phyloP scores from a whole-genome alignment of 495 filamentous ascomycete genomes.

The Xylaria acuta region DNA sequence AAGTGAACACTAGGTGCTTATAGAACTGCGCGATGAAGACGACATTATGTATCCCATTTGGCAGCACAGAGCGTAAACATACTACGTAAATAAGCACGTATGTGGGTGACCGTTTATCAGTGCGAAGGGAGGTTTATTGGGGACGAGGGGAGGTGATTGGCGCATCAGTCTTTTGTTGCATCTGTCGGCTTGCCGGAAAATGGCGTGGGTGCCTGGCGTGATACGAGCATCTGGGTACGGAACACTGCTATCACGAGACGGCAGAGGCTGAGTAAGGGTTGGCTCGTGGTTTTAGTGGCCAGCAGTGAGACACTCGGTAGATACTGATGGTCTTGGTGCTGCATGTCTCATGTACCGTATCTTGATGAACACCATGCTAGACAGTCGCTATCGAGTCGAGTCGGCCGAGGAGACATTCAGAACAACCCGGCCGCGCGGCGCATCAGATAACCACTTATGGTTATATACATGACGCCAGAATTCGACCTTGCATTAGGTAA shows the following conservation, averaged over 20 bases:
- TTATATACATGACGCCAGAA: not conserved
- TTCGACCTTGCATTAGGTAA: not conserved
- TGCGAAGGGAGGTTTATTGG: not conserved
- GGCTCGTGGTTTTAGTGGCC: not conserved
- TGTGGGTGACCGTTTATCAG: not conserved
- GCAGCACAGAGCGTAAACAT: not conserved
- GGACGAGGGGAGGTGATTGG: not conserved
- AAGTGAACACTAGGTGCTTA: not conserved
- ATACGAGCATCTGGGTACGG: constrained; percentile 12
- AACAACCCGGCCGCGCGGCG: too few relatives aligned
- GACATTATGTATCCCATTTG: not conserved
- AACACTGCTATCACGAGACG: constrained; percentile 4
- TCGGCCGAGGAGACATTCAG: not conserved
- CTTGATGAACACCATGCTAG: not conserved
- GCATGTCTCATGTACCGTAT: constrained; percentile 6
- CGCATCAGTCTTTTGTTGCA: constrained; percentile 4
- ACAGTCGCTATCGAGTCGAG: not conserved
- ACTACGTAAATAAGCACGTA: not conserved
- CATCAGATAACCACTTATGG: not conserved
- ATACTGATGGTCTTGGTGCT: constrained; percentile 8
- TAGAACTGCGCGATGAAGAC: not conserved
- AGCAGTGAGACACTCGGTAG: not conserved
- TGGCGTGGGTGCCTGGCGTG: constrained; percentile 6
- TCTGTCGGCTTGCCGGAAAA: constrained; percentile 9
- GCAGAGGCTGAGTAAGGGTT: constrained; percentile 5